Conservation (phyloP, 78 protist species). For the Monosiga brevicollis region DNA sequence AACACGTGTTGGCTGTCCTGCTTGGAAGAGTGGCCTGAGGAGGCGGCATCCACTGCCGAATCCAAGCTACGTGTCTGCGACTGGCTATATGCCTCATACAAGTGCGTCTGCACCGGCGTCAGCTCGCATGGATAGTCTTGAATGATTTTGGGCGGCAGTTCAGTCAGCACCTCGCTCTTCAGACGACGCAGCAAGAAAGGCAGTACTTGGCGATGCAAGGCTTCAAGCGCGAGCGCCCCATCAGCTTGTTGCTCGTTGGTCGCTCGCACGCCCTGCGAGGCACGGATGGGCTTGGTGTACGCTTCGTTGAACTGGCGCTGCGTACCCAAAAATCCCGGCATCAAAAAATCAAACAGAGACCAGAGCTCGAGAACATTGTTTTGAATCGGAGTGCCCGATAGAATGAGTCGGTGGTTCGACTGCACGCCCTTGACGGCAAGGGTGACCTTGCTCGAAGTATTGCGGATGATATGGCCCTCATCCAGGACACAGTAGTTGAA, state of each 20-base stretch:
- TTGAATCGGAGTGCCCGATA: slow-evolving; percentile 93
- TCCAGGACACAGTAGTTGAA: slow-evolving; percentile 85
- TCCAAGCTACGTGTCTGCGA: background rate
- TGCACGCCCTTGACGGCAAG: slow-evolving; percentile 52
- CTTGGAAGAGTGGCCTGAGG: background rate
- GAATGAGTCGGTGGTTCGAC: slow-evolving; percentile 81
- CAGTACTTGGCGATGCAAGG: slow-evolving; percentile 81
- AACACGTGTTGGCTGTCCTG: slow-evolving; percentile 40
- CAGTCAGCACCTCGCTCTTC: slow-evolving; percentile 86
- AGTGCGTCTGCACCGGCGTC: slow-evolving; percentile 53
- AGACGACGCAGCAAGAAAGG: slow-evolving; percentile 92
- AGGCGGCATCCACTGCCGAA: background rate
- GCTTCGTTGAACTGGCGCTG: slow-evolving; percentile 43
- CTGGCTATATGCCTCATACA: slow-evolving; percentile 37
- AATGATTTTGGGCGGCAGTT: slow-evolving; percentile 95
- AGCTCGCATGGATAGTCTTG: slow-evolving; percentile 73
- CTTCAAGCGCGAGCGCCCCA: slow-evolving; percentile 60
- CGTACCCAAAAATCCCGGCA: slow-evolving; percentile 95
- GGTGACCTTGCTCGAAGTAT: slow-evolving; percentile 51
- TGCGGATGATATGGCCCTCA: slow-evolving; percentile 93
- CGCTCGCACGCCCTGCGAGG: slow-evolving; percentile 41
- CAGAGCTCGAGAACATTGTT: slow-evolving; percentile 88
- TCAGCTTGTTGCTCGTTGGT: slow-evolving; percentile 41
- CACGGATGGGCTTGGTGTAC: slow-evolving; percentile 55
- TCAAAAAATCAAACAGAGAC: slow-evolving; percentile 92